Base-by-base conservation (phyloP, 164 flowering plant genomes). In the Kingdonia uniflora region DNA sequence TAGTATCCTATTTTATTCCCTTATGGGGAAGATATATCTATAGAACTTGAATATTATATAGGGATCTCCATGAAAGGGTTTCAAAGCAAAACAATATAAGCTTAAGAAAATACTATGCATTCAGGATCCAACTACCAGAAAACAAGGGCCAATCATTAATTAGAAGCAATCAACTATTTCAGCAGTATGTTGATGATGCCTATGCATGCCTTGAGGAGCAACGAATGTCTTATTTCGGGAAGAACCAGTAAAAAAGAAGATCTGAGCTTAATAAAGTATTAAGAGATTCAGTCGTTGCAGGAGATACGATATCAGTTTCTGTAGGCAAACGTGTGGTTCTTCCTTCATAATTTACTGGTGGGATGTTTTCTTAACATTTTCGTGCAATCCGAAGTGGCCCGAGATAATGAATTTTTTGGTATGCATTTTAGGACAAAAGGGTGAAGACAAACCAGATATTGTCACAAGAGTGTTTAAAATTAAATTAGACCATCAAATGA, bases 1-100 rank as follows among this genome's bases (percentile, higher is more conserved):
- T 40, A 40, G 14, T 55, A 42, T 55, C 49, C 49, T 16, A 5
- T 55, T 15, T 55, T 55, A n/a, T 43, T 55, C 26, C 39, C 35
- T 5, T 42, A 55, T 24, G 39, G 23, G n/a, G 48, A 55, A 24
- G 58, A n/a, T n/a, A 43, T 24, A 49, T 48, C 0, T 42, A 11
- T 43, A n/a, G 33, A 11, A 1, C 0, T 5, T 35, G 20, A 11
- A 42, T 55, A 0, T 11, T n/a, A 25, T 55, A 54, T 20, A 41
- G 6, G 6, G 24, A 55, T 19, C n/a, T n/a, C n/a, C 3, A 19
- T n/a, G n/a, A 11, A 1, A 41, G 15, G 14, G 40, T 5, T 15
- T 1, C 10, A 0, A 12, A 29, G n/a, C 5, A 4, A 42, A 55
- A 2, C 4, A 26, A 22, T 15, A 10, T 17, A 22, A 14, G 0